Conservation (phyloP, 2,329 filamentous ascomycete species). For the Elsinoe australis region DNA sequence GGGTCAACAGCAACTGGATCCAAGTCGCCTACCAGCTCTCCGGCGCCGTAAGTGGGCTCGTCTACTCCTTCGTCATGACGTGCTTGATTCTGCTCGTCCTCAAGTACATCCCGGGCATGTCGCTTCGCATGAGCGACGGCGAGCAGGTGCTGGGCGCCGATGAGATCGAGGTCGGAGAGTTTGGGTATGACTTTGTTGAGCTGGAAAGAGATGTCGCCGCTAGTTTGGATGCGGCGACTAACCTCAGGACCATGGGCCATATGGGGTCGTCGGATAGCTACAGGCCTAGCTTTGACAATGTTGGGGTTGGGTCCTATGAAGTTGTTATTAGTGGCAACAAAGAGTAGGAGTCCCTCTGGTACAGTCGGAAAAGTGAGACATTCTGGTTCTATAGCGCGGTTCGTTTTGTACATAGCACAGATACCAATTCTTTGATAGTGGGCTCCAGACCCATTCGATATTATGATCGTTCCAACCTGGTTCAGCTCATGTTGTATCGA, state of each 20-base stretch:
- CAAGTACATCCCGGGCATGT: conserved; percentile 66
- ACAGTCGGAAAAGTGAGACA: too few relatives aligned
- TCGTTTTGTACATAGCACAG: too few relatives aligned
- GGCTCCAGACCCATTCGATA: too few relatives aligned
- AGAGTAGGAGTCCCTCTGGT: too few relatives aligned
- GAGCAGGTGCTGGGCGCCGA: conserved; percentile 83
- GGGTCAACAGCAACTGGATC: conserved; percentile 69
- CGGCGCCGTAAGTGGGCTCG: conserved; percentile 51
- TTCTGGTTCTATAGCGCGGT: too few relatives aligned
- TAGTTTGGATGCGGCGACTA: conserved; percentile 37
- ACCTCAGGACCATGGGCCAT: conserved; percentile 3
- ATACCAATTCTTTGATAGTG: too few relatives aligned
- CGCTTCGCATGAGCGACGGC: conserved; percentile 71
- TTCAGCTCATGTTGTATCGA: too few relatives aligned
- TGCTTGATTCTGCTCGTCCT: conserved; percentile 66
- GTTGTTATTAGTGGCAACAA: conserved; percentile 13
- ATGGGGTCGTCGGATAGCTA: neutral
- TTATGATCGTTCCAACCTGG: too few relatives aligned
- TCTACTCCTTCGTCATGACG: conserved; percentile 66
- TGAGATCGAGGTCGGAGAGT: conserved; percentile 82
- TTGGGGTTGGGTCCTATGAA: conserved; percentile 4
- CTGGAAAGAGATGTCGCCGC: conserved; percentile 80
- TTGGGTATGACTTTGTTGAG: conserved; percentile 85
- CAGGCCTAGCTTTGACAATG: conserved; percentile 5
- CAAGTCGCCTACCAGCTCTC: conserved; percentile 71